Evolutionary conservation across 768 basidiomycete species (phyloP), one percentile per base, ranked within the genome.

Genomic region (Chiua virens): DNA sequence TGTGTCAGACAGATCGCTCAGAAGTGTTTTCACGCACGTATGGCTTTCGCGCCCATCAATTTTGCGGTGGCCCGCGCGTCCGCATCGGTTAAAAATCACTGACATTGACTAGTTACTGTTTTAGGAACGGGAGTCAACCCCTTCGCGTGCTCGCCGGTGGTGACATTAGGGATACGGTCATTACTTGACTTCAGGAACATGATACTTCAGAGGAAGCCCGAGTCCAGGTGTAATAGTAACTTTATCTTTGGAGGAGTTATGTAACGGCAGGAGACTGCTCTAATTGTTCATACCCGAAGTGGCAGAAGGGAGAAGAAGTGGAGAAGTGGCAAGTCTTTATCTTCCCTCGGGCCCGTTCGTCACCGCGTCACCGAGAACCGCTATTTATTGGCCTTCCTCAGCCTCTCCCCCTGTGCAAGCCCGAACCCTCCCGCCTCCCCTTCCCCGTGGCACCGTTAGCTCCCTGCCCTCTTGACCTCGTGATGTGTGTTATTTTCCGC

Each of bases 241-340:
- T 25, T 49, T 66, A 56, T 64, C 63, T 54, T 49, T 50, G 49
- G 30, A 14, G 13, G 49, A 23, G 50, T 58, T 56, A 64, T 61
- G 64, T 65, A 65, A 65, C 55, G 10, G 38, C 45, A 47, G 27
- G 49, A 18, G 40, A 49, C 44, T 45, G 52, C 44, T 23, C 53
- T 32, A 23, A 20, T 54, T 52, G 43, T 53, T 37, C 37, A 30
- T 49, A 21, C 45, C 43, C 62, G 50, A 58, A 54, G 54, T 56
- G 38, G 39, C 36, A 34, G 54, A 57, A 61, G 55, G 37, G 42
- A 37, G 46, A 14, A 55, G 64, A 65, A 61, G 59, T 17, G 43
- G 61, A 55, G 64, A 65, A 61, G 59, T 17, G 43, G 61, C 58
- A 58, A 49, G 50, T 41, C 56, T 9, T 10, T 54, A 38, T 53